A percentile compares a stretch with the other conserved stretches of the same genome.
Evolutionary conservation across 2,329 filamentous ascomycete species (phyloP).

Genomic region (Beauveria caledonica): DNA sequence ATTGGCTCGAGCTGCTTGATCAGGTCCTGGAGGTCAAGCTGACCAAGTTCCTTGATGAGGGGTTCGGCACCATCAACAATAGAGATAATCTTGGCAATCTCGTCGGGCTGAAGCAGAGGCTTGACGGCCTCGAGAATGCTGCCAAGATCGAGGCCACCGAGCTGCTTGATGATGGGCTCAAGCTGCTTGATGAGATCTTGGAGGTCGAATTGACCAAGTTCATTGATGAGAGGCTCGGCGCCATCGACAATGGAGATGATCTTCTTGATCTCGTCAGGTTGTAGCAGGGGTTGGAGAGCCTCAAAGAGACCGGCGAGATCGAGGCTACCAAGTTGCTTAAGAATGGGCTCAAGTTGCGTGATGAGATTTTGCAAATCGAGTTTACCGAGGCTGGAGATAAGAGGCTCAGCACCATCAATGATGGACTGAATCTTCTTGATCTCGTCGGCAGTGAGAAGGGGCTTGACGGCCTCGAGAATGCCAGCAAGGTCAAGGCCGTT

Average conservation of each 20-base stretch:
- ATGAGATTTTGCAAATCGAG: slow-evolving; percentile 28
- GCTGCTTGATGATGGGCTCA: slow-evolving; percentile 13
- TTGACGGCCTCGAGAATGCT: slow-evolving; percentile 15
- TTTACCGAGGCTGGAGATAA: slow-evolving; percentile 21
- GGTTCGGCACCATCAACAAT: slow-evolving; percentile 9
- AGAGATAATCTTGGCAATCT: slow-evolving; percentile 10
- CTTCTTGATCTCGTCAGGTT: slow-evolving; percentile 20
- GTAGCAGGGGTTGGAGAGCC: slow-evolving; percentile 21
- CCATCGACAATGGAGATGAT: slow-evolving; percentile 20
- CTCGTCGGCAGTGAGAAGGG: slow-evolving; percentile 21
- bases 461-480: slow-evolving; percentile 21
- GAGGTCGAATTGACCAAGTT: slow-evolving; percentile 22
- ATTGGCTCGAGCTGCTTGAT: slow-evolving; percentile 22
- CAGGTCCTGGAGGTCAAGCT: slow-evolving; percentile 14
- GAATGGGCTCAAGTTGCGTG: slow-evolving; percentile 18
- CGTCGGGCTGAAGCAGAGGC: slow-evolving; percentile 9
- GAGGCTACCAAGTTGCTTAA: slow-evolving; percentile 20
- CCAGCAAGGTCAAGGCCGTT: slow-evolving; percentile 24
- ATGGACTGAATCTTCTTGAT: slow-evolving; percentile 17
- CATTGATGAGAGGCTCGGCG: slow-evolving; percentile 22
- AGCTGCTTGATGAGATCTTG: slow-evolving; percentile 17
- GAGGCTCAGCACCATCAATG: slow-evolving; percentile 16
- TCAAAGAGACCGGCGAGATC: slow-evolving; percentile 25
- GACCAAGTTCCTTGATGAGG: slow-evolving; percentile 6
- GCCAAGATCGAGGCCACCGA: slow-evolving; percentile 11